Conservation (phyloP, 257 asterid species). For the Vinca minor region DNA sequence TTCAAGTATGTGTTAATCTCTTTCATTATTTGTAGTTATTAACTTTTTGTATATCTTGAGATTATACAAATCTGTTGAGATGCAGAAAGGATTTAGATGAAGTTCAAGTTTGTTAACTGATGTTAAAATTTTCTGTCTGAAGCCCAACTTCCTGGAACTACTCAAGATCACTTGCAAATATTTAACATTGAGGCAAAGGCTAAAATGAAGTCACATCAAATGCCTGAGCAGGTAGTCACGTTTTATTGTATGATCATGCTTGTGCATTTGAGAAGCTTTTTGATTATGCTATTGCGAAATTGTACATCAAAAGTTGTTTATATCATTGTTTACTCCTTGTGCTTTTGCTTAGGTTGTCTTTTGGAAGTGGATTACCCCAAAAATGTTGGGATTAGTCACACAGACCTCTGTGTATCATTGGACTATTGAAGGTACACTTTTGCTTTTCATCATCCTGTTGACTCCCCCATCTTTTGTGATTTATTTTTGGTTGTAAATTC, state of each 20-base stretch:
- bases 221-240: constrained; percentile 87
- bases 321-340: neutral
- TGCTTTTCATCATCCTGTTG: neutral
- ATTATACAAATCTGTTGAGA: neutral
- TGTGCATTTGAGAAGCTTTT: constrained; percentile 7
- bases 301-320: neutral
- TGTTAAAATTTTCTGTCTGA: constrained; percentile 26
- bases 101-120: constrained; percentile 5
- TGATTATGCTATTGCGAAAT: neutral
- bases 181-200: constrained; percentile 95
- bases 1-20: neutral
- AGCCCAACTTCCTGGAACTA: constrained; percentile 97
- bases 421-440: constrained; percentile 69
- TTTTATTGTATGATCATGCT: neutral
- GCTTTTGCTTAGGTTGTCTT: constrained; percentile 62
- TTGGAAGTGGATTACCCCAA: constrained; percentile 96
- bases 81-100: neutral
- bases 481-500: neutral
- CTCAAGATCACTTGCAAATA: constrained; percentile 95
- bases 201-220: constrained; percentile 86
- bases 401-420: constrained; percentile 92
- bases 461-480: neutral
- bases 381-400: constrained; percentile 92
- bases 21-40: neutral
- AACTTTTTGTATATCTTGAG: neutral